Conservation (phyloP, 1,139 yeast species). For the Eremothecium cymbalariae region DNA sequence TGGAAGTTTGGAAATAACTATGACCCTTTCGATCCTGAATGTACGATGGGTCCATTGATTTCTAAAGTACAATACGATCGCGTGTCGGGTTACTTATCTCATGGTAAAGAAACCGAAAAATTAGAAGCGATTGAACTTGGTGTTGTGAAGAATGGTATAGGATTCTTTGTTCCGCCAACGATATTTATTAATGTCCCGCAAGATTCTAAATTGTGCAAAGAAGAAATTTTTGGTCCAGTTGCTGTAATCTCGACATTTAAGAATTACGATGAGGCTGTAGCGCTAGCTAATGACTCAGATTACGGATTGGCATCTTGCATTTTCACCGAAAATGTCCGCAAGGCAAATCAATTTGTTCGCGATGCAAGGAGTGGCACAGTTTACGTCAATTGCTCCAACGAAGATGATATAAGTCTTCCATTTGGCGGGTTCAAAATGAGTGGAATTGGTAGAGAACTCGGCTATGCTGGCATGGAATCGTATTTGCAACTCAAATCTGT, state of each 20-base stretch:
- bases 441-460: conserved; percentile 85
- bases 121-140: conserved; percentile 23
- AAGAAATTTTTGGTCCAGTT: conserved; percentile 91
- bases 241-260: conserved; percentile 65
- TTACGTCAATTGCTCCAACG: conserved; percentile 81
- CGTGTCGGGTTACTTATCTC: conserved; percentile 48
- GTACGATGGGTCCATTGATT: conserved; percentile 73
- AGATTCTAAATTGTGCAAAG: conserved; percentile 51
- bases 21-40: conserved; percentile 44
- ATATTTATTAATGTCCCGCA: conserved; percentile 55
- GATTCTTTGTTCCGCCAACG: conserved; percentile 62
- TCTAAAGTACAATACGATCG: conserved; percentile 53
- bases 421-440: conserved; percentile 79
- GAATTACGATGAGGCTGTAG: conserved; percentile 63
- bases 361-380: conserved; percentile 73
- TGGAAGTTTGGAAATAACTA: conserved; percentile 44
- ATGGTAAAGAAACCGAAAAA: conserved; percentile 57
- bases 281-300: conserved; percentile 60
- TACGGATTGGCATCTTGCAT: conserved; percentile 79
- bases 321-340: conserved; percentile 56
- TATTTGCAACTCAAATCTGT: conserved; percentile 78
- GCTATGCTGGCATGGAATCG: conserved; percentile 67
- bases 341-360: conserved; percentile 55
- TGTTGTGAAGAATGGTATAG: conserved; percentile 40
- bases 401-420: conserved; percentile 67